Evolutionary conservation across 345 rosid species (phyloP).

Genomic region (Syzygium jambos): DNA sequence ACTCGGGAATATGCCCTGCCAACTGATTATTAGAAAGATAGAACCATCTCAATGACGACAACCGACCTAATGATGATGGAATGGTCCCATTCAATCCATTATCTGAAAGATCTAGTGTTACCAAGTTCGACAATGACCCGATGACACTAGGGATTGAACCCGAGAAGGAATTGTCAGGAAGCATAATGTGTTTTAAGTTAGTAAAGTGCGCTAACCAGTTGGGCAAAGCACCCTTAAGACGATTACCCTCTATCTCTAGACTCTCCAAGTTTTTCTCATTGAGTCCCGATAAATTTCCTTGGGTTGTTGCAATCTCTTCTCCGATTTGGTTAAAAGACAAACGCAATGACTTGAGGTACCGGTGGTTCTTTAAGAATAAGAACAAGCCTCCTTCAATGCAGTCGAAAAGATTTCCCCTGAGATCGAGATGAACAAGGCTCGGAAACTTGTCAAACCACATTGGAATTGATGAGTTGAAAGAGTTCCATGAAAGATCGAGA

Average conservation of each 20-base stretch:
- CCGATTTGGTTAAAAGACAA: fast-evolving
- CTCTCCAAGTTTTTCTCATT: fast-evolving
- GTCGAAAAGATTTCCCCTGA: fast-evolving
- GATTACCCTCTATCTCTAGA: fast-evolving
- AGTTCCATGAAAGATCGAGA: not conserved
- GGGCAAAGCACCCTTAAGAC: not conserved
- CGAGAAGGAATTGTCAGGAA: not conserved
- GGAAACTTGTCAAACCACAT: not conserved
- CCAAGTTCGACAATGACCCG: not conserved
- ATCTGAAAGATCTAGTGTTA: not conserved
- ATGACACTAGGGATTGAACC: not conserved
- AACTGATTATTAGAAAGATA: not conserved
- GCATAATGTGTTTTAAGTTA: not conserved
- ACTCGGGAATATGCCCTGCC: not conserved
- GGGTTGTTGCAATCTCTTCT: not conserved
- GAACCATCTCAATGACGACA: not conserved
- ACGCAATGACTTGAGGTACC: not conserved
- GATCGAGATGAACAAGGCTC: not conserved
- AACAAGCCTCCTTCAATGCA: not conserved
- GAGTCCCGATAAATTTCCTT: fast-evolving
- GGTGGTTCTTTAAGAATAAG: not conserved
- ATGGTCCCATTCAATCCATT: not conserved
- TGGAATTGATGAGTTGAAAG: not conserved
- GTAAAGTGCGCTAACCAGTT: not conserved
- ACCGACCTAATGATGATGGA: not conserved